Conservation (phyloP, 495 filamentous ascomycete genomes). For the Aspergillus conjunctus region DNA sequence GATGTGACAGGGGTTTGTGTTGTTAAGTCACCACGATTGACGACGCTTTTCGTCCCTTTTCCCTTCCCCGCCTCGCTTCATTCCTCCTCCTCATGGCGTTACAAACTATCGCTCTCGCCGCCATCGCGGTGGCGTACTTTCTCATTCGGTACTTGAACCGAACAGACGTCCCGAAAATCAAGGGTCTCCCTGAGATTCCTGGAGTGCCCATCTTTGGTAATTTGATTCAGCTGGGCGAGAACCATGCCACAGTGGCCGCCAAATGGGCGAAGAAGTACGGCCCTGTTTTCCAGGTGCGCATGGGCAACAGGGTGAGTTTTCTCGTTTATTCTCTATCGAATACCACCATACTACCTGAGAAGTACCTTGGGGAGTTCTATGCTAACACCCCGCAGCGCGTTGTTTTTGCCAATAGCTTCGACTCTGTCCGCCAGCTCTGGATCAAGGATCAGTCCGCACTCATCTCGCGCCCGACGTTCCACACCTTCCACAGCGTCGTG, state of each 20-base stretch:
- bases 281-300: slow-evolving; percentile 66
- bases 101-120: slow-evolving; percentile 47
- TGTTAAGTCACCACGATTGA: not conserved
- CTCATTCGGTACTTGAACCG: slow-evolving; percentile 55
- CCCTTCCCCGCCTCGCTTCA: not conserved
- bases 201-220: slow-evolving; percentile 67
- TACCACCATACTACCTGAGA: not conserved
- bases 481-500: slow-evolving; percentile 73
- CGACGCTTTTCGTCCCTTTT: not conserved
- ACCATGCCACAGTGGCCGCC: slow-evolving; percentile 55
- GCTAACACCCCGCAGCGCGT: slow-evolving; percentile 49
- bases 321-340: not conserved
- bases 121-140: slow-evolving; percentile 50
- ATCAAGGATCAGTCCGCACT: slow-evolving; percentile 71
- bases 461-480: slow-evolving; percentile 68
- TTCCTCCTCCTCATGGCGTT: slow-evolving; percentile 37
- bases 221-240: slow-evolving; percentile 58
- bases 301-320: slow-evolving; percentile 59
- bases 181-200: slow-evolving; percentile 62
- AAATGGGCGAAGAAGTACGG: slow-evolving; percentile 64
- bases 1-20: not conserved
- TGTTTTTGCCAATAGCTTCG: slow-evolving; percentile 70
- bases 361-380: too few relatives aligned
- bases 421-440: slow-evolving; percentile 68
- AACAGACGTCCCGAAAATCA: slow-evolving; percentile 64